Evolutionary conservation across 257 asterid species (phyloP).

Genomic region (Solanum acaule): DNA sequence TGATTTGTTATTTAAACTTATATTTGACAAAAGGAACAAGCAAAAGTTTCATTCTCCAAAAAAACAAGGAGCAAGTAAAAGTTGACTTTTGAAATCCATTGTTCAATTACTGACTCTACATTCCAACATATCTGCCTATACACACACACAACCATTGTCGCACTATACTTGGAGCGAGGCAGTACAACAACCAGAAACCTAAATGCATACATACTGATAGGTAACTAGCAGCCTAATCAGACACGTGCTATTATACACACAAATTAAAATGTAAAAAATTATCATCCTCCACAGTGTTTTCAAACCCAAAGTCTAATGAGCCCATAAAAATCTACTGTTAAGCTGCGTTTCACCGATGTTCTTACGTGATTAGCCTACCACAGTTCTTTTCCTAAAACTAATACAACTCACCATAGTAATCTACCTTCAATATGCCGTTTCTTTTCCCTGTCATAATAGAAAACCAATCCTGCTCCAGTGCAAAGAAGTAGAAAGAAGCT

Average conservation of each 20-base stretch:
- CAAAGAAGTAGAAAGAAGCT: constrained; percentile 69
- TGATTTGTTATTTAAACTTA: neutral
- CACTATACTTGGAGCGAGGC: neutral
- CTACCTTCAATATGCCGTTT: constrained; percentile 80
- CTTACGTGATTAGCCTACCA: neutral
- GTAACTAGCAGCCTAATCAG: neutral
- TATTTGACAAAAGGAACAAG: neutral
- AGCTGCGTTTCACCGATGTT: neutral
- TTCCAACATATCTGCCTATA: neutral
- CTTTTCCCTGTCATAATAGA: constrained; percentile 80
- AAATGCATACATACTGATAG: neutral
- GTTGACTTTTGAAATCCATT: neutral
- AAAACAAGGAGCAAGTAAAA: neutral
- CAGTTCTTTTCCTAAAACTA: neutral
- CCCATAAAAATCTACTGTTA: neutral
- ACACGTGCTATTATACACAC: neutral
- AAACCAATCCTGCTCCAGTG: constrained; percentile 75
- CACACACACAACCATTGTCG: neutral
- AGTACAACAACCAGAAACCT: neutral
- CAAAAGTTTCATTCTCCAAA: neutral
- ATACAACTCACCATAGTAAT: constrained; percentile 52
- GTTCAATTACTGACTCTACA: neutral
- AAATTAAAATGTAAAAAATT: neutral
- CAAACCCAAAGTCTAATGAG: neutral
- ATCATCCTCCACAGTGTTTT: neutral